These are phyloP conservation scores for Plasmodium fragile DNA, from an alignment of 169 alveolate species.

Conservation along the genomic window DNA sequence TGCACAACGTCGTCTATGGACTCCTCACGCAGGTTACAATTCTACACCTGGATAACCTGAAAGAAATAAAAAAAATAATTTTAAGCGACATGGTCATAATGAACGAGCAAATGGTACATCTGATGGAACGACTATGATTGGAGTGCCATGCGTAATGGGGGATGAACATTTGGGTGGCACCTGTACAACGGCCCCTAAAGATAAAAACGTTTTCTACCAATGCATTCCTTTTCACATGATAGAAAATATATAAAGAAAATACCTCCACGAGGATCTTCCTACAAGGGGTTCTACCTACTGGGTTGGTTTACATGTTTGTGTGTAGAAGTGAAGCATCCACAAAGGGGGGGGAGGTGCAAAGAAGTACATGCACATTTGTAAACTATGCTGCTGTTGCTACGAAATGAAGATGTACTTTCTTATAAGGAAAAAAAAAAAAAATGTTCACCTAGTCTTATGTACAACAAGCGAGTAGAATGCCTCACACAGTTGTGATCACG, in stretches of 20 bases:
- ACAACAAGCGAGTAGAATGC: not conserved
- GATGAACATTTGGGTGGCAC: not conserved
- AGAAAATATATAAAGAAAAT: slow-evolving; percentile 62
- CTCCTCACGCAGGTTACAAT: slow-evolving; percentile 8
- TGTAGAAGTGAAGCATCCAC: not conserved
- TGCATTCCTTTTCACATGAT: not conserved
- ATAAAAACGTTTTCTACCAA: not conserved
- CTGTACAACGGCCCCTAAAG: not conserved
- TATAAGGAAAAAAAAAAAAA: not conserved
- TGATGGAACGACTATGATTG: not conserved
- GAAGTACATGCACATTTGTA: not conserved
- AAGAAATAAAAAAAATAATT: slow-evolving; percentile 16
- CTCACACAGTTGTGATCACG: not conserved
- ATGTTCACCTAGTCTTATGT: not conserved
- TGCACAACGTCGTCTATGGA: not conserved
- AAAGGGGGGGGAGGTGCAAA: not conserved
- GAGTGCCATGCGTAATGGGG: not conserved
- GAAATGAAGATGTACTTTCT: too few species aligned
- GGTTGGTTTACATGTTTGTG: not conserved
- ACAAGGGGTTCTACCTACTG: not conserved
- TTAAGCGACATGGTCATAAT: slow-evolving; percentile 8
- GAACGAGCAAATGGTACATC: slow-evolving; percentile 26
- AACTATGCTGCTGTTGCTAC: not conserved
- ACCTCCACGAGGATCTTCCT: slow-evolving; percentile 1
- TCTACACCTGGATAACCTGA: slow-evolving; percentile 14